These are phyloP conservation scores for Thalassiosira livingstoniorum DNA, from an alignment of 352 stramenopile species.

Conservation along the genomic window DNA sequence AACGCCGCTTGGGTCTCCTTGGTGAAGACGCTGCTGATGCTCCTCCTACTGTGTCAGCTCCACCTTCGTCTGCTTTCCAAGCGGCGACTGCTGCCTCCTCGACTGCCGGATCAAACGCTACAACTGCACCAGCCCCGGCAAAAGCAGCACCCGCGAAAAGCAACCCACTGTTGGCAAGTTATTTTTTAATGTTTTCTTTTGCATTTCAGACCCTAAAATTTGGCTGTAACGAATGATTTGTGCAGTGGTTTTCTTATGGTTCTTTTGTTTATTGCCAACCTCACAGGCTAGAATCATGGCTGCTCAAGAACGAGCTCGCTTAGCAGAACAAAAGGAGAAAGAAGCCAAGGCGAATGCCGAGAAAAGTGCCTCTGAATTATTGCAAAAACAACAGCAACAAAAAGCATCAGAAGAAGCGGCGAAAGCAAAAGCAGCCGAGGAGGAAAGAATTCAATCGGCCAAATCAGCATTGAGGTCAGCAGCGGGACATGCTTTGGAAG, in stretches of 20 bases:
- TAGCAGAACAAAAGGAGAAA: conserved; percentile 55
- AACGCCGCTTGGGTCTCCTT: conserved; percentile 67
- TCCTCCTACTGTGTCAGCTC: conserved; percentile 2
- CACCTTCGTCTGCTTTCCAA: not conserved
- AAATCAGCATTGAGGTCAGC: conserved; percentile 19
- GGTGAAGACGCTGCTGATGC: not conserved
- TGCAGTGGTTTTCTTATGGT: not conserved
- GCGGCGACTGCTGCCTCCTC: too few relatives aligned
- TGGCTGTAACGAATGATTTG: not conserved
- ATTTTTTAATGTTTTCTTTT: conserved; percentile 14
- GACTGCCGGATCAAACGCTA: too few relatives aligned
- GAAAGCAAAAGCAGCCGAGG: not conserved
- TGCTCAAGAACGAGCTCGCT: conserved; percentile 77
- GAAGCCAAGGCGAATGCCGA: conserved; percentile 26
- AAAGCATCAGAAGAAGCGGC: conserved; percentile 7
- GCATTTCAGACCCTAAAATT: not conserved
- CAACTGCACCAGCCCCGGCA: conserved; percentile 16
- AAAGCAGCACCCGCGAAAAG: conserved; percentile 51
- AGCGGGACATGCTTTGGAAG: conserved; percentile 26
- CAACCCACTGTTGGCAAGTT: conserved; percentile 75
- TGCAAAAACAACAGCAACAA: not conserved
- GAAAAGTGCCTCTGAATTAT: conserved; percentile 12
- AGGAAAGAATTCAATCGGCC: conserved; percentile 31
- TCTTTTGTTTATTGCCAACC: not conserved
- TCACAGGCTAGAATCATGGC: conserved; percentile 79